Conservation (phyloP, 495 filamentous ascomycete species). For the Zalerion maritima region DNA sequence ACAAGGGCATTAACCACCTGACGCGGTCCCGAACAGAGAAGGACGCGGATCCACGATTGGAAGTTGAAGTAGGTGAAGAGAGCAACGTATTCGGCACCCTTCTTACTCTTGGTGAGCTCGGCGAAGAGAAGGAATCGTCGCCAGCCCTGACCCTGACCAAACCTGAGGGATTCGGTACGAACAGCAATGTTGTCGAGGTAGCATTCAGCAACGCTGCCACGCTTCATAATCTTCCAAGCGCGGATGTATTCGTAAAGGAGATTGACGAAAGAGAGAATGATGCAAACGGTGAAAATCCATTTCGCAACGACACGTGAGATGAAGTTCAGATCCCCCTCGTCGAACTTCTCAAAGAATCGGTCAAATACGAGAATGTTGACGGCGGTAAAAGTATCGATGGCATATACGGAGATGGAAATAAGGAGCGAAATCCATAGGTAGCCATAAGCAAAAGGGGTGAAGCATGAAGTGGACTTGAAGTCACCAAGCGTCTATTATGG, state of each 20-base stretch:
- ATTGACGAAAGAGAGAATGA: slow-evolving; percentile 71
- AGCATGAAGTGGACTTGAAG: slow-evolving; percentile 70
- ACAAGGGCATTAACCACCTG: slow-evolving; percentile 81
- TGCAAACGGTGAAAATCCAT: slow-evolving; percentile 85
- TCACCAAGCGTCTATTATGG: slow-evolving; percentile 84
- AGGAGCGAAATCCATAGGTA: slow-evolving; percentile 69
- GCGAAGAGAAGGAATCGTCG: slow-evolving; percentile 83
- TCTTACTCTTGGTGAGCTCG: slow-evolving; percentile 79
- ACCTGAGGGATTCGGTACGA: slow-evolving; percentile 61
- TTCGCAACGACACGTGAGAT: slow-evolving; percentile 59
- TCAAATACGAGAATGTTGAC: slow-evolving; percentile 77
- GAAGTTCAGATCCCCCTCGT: slow-evolving; percentile 30
- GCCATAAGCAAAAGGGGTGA: slow-evolving; percentile 63
- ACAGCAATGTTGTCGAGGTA: slow-evolving; percentile 81
- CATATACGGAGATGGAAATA: slow-evolving; percentile 72
- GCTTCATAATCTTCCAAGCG: slow-evolving; percentile 62
- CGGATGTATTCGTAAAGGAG: slow-evolving; percentile 61
- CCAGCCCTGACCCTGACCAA: slow-evolving; percentile 55
- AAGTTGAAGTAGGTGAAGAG: slow-evolving; percentile 92
- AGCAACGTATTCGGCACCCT: slow-evolving; percentile 80
- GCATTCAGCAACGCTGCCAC: slow-evolving; percentile 75
- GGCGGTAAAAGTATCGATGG: slow-evolving; percentile 81
- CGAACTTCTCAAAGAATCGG: slow-evolving; percentile 42
- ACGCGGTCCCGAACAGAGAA: slow-evolving; percentile 82
- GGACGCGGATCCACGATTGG: slow-evolving; percentile 76